Conservation (phyloP, 2,329 filamentous ascomycete genomes). For the Penicillium psychrosexuale region DNA sequence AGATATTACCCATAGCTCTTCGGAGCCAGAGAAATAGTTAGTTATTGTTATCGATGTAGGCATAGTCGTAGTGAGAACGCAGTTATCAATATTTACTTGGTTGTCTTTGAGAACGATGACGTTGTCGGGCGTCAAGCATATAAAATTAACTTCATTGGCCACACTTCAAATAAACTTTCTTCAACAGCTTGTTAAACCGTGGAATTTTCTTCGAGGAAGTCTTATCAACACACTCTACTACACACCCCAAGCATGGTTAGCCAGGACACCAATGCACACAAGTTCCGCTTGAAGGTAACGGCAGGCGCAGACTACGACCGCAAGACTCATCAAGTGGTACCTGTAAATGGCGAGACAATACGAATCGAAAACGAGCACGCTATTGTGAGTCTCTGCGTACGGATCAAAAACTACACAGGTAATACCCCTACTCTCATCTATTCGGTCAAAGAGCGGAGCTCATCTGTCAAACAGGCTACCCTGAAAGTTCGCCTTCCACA, state of each 20-base stretch:
- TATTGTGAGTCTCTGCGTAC: conserved; percentile 67
- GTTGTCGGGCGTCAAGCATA: conserved; percentile 11
- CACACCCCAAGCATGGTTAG: neutral
- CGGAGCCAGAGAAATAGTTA: fast-evolving
- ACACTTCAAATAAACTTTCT: neutral
- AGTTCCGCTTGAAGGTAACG: conserved; percentile 75
- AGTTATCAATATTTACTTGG: conserved; percentile 1
- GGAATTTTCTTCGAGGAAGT: neutral
- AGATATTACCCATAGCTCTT: neutral
- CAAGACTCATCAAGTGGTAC: conserved; percentile 67
- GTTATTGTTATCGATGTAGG: neutral
- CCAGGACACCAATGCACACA: conserved; percentile 6
- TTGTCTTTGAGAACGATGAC: conserved; percentile 8
- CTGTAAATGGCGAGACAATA: conserved; percentile 68
- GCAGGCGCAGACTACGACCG: conserved; percentile 74
- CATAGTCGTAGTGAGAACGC: neutral
- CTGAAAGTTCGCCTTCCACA: conserved; percentile 63
- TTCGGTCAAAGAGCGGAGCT: neutral
- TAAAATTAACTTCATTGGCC: neutral
- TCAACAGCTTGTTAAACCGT: too few species aligned
- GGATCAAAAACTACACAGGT: conserved; percentile 63
- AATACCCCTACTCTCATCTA: conserved; percentile 2
- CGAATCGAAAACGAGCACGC: conserved; percentile 63
- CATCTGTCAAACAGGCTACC: conserved; percentile 57
- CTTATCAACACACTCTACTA: neutral